Conservation (phyloP, 495 filamentous ascomycete genomes). For the Daldinia childiae region DNA sequence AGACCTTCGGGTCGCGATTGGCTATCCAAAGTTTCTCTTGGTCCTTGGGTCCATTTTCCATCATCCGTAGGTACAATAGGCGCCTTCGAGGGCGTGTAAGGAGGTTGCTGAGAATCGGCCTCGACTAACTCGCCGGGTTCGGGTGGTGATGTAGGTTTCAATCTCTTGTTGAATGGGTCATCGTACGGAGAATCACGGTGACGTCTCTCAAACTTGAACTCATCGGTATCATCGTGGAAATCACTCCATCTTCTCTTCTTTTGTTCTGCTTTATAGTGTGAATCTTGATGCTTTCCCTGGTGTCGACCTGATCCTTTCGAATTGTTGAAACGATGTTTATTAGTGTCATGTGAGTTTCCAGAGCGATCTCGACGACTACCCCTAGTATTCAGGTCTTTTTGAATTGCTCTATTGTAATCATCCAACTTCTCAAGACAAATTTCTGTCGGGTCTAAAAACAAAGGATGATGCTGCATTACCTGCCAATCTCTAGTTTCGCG, state of each 20-base stretch:
- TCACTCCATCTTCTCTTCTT: constrained; percentile 38
- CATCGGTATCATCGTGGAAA: constrained; percentile 10
- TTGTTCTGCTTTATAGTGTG: constrained; percentile 25
- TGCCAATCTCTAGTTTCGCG: constrained; percentile 56
- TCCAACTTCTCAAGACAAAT: constrained; percentile 35
- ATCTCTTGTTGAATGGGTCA: constrained; percentile 24
- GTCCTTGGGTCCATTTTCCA: not conserved
- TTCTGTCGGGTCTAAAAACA: constrained; percentile 47
- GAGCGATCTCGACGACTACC: constrained; percentile 25
- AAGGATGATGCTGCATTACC: constrained; percentile 56
- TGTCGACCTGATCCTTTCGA: constrained; percentile 23
- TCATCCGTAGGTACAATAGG: not conserved
- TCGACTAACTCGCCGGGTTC: constrained; percentile 47
- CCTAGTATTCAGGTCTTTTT: constrained; percentile 17
- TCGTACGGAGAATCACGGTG: constrained; percentile 22
- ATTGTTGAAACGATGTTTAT: constrained; percentile 20
- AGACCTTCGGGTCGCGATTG: not conserved
- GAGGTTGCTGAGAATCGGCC: constrained; percentile 21
- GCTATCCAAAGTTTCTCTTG: not conserved
- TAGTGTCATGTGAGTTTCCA: constrained; percentile 18
- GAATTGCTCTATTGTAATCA: constrained; percentile 35
- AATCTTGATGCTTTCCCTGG: constrained; percentile 30
- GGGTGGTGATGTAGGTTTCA: constrained; percentile 37
- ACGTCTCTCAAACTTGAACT: constrained; percentile 9
- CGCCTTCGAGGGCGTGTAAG: constrained; percentile 23